Evolutionary conservation across 1,284 basidiomycete genomes (phyloP), one percentile per base, ranked within the genome.

Genomic region (Ceratobasidium sp.): DNA sequence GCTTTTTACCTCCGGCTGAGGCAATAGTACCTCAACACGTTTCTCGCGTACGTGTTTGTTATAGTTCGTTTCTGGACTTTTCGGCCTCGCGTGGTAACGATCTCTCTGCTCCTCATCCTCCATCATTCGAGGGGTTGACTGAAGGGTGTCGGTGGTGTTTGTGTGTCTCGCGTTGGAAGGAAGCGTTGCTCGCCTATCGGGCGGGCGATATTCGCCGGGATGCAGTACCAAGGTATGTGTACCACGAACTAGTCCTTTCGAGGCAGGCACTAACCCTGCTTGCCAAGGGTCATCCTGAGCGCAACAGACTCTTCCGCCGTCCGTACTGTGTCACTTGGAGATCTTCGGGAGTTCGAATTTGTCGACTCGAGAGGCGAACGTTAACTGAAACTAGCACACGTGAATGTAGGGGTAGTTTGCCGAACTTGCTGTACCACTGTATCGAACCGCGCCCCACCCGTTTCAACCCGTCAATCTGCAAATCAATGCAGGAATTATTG

Each of bases 291-390:
- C 28, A 53, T 69, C 54, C 38, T 69, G 21, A 59, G 23, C 30
- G 66, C 66, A 6, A 69, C 66, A 40, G 53, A 69, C 21, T 69
- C 40, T 6, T 58, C 66, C n/a, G 66, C 66, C 18, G 54, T 69
- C 1, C 53, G 53, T 33, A 48, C 54, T 59, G 66, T 69, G n/a
- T 69, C 66, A 49, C 66, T 69, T 14, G 33, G 66, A 42, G 66
- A 69, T 69, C 66, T 69, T 33, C 66, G 66, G 16, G 66, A 69
- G 42, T 69, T 69, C 28, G 51, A 53, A 59, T 69, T 69, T 69
- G 66, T 44, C 38, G 42, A 58, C 33, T 69, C 66, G 53, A 69
- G 66, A 36, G 66, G 64, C 51, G 64, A 67, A 44, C 64, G 64
- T 54, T 67, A 36, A 67, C 16, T 36, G 6, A 18, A 36, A 28